Base-by-base conservation (phyloP, 2,329 filamentous ascomycete species). In the Aspergillus glaucus region DNA sequence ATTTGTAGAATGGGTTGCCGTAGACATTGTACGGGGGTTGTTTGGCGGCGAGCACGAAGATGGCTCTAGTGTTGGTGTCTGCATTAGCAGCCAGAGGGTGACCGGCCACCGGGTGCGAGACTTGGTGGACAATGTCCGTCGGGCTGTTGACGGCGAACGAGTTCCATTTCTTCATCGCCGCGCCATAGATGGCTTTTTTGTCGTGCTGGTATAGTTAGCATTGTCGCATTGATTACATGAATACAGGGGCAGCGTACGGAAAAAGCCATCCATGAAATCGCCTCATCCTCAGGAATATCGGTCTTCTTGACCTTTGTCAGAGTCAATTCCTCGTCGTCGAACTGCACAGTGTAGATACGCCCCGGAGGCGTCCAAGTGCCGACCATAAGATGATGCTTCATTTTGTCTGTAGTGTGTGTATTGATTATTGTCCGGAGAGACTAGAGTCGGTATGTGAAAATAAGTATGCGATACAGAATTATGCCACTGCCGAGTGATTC, bases 201-300 rank as follows among this genome's bases (percentile, higher is more conserved):
- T 79, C 75, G 70, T 94, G 88, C 85, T 92, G 63, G 46, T 50
- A 14, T 48, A 51, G 22, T 45, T n/a, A 46, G 46, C 7, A 44
- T 47, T 8, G 50, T 41, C n/a, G 4, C 44, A 39, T 42, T 10
- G 19, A n/a, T 10, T 15, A 4, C 6, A 45, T 42, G 42, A 6
- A 40, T 21, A 24, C 15, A 21, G 22, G 21, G 22, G 22, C 22
- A 15, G 62, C 85, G 72, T 75, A 89, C 87, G 67, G 88, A 86
- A 62, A 94, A 92, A 14, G 88, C 85, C 86, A 95, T 92, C 89
- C 89, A 95, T 51, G 88, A 94, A 57, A 95, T 93, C 6, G 89
- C 87, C 70, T 95, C 88, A 55, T 92, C 86, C 46, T 86, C 71
- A 4, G 88, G 85, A 49, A 94, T 93, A 50, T 84, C 81, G 1